Evolutionary conservation across 805 yeast species (phyloP), one percentile per base, ranked within the genome.

Genomic region (Ogataea corticis): DNA sequence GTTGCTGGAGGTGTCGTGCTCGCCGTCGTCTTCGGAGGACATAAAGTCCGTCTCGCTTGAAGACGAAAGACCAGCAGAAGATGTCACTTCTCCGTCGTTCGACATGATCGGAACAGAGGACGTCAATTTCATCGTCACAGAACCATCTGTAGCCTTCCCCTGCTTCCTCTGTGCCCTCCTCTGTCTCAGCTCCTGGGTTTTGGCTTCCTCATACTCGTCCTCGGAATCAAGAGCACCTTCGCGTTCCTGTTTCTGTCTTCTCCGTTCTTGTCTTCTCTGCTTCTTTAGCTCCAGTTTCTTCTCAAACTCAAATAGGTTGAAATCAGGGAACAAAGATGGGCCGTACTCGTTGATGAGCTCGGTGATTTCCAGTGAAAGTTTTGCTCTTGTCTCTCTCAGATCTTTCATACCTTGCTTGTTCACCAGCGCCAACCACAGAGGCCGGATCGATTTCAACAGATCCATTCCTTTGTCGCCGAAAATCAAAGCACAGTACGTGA

Each of bases 391-490:
- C 21, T 70, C 66, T 56, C 87, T 82, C 54, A 94, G 70, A 46
- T 82, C 77, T 34, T 65, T 62, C 40, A 85, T 69, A 1, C 82
- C 77, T 15, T 76, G 67, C 33, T 85, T 84, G 18, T 80, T 73
- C 10, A 76, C 77, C 15, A 86, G 63, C 2, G 87, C 79, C 21
- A 85, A 63, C 66, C 85, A 85, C 34, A 92, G 68, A 1, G 98
- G 97, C 53, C 90, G 77, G 45, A 92, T 69, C 3, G 95, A 83
- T 61, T 89, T 89, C 63, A 85, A 77, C 38, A 87, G 75, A 62
- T 92, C 98, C 82, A 88, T 76, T 29, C 99, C 99, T 48, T 83
- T 85, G 61, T 94, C 99, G 43, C 99, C 98, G 46, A 89, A 81
- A 21, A 88, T 74, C 54, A 94, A 74, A 0, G 99, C 96, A n/a